Base-by-base conservation (phyloP, 1,284 basidiomycete genomes). In the Melampsora larici-populina region DNA sequence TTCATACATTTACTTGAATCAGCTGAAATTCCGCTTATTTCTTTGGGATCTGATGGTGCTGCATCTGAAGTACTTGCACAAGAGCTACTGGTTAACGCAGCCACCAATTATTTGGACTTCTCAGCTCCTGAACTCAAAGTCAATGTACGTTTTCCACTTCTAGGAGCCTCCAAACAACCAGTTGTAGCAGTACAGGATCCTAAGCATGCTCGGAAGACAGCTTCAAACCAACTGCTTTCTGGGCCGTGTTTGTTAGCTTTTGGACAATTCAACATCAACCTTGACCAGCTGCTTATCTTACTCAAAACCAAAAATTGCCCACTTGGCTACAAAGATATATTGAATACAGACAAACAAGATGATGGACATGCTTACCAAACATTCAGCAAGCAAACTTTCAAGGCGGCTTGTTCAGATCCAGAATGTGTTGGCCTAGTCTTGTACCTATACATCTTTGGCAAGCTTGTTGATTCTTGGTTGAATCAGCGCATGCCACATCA, bases 381-480 rank as follows among this genome's bases (percentile, higher is more conserved):
- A 18, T 51, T 69, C 46, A 69, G 55, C 4, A 51, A 51, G 67
- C 31, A 69, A 17, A 69, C 46, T 1, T 51, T 69, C 21, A 26
- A 69, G 31, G 49, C 26, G 0, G 31, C 49, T 33, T 49, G 51
- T 9, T 9, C 21, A 26, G 36, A 48, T 1, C 31, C 68, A 55
- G 49, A 68, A 5, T 68, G 66, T 17, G 48, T 62, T 60, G 70
- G 58, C 8, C n/a, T 71, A 36, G 9, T 46, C 1, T 40, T 62
- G 7, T 63, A 71, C 29, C 40, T 71, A 1, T 71, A 31, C 18
- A 36, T 71, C 0, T 46, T 71, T 71, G 70, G 58, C 2, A 36
- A 71, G 70, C 70, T 71, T 31, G 48, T 62, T 15, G n/a, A 71
- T 33, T 31, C 58, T 17, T 63, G 70, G 70, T 21, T 71, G 6